Evolutionary conservation across 805 yeast genomes (phyloP), one percentile per base, ranked within the genome.

Genomic region (Lipomyces japonicus): DNA sequence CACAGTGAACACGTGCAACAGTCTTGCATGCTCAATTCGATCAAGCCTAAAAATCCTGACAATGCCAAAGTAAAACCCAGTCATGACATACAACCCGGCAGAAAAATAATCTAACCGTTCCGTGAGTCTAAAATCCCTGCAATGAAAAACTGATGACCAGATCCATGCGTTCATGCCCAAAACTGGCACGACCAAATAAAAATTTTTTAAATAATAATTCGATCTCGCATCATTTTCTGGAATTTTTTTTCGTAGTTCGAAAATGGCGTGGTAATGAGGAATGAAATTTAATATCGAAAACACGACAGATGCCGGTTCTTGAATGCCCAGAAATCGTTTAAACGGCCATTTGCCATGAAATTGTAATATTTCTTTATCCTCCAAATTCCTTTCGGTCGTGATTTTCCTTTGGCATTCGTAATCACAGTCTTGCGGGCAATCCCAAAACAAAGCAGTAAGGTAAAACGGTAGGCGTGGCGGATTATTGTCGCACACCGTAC

Each of bases 321-420:
- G 98, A 10, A 84, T 71, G 0, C 95, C 95, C n/a, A 75, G 68
- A 0, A 85, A 63, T 43, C 98, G 74, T 16, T 72, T 55, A 62
- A 93, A 93, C 2, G 97, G 97, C 98, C 98, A 93, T 70, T 93
- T 93, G 0, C 98, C 98, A 67, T 93, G 96, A 69, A 87, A 93
- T 66, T 93, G 98, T 36, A 75, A 75, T 0, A 87, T 70, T 48
- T 80, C 82, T 51, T 76, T 73, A n/a, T 75, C 72, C 2, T 68
- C 57, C 0, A 50, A 57, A 14, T 70, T 67, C 21, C 95, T 72
- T 34, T 76, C 70, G 1, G 63, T 61, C 0, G 96, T 89, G 39
- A 91, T 71, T 6, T 79, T 64, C 48, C 88, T 81, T 66, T 93
- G 97, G 66, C 98, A 93, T 60, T 81, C 84, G 67, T 93, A 93